Evolutionary conservation across 805 yeast species (phyloP).

Genomic region (Kodamaea hsintzibuensis): DNA sequence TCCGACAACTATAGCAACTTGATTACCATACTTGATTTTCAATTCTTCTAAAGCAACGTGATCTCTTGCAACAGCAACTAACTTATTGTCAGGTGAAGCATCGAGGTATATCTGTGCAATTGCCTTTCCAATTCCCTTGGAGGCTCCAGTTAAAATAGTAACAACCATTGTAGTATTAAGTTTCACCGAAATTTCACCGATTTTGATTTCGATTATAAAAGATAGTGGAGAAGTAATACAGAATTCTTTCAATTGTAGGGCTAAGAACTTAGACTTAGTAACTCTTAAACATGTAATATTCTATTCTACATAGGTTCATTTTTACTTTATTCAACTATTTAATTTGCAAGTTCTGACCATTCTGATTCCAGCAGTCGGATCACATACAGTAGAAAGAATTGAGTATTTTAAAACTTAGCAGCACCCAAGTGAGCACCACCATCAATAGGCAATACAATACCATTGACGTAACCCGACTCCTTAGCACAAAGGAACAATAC

Average conservation of each 20-base stretch:
- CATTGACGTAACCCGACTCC: slow-evolving; percentile 63
- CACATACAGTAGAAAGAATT: not conserved
- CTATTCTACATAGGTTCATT: no score
- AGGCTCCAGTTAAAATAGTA: slow-evolving; percentile 60
- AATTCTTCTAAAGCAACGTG: slow-evolving; percentile 46
- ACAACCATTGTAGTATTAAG: slow-evolving; percentile 17
- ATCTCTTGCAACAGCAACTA: slow-evolving; percentile 76
- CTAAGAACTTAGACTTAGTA: no score
- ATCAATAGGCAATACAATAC: slow-evolving; percentile 66
- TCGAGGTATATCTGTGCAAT: slow-evolving; percentile 56
- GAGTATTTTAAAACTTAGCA: slow-evolving; percentile 7
- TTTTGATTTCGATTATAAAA: no score
- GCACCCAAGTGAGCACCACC: slow-evolving; percentile 58
- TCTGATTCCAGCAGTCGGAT: no score
- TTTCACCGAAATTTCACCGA: no score
- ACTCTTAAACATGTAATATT: no score
- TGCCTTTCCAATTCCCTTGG: slow-evolving; percentile 83
- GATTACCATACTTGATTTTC: slow-evolving; percentile 44
- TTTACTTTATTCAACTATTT: no score
- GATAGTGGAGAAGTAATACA: no score
- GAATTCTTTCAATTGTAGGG: no score
- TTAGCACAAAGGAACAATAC: slow-evolving; percentile 54
- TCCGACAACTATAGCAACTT: slow-evolving; percentile 54
- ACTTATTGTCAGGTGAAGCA: slow-evolving; percentile 31
- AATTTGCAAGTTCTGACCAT: no score